phyloP scores from a whole-genome alignment of 305 asterid species.

The Fraxinus nigra region DNA sequence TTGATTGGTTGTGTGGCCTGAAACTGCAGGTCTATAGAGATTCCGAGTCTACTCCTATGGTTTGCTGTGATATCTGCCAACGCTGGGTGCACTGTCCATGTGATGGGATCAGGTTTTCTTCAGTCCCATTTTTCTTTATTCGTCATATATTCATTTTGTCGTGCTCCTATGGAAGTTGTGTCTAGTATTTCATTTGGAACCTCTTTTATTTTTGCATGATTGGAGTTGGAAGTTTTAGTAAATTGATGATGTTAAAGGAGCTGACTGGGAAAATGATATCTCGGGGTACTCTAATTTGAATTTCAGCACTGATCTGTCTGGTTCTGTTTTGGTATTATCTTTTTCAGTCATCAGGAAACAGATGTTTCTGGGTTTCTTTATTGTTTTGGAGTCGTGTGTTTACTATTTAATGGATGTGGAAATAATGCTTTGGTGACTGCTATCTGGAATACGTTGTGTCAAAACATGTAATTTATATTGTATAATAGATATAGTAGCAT shows the following conservation, averaged over 20 bases:
- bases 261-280: not conserved
- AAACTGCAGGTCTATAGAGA: conserved; percentile 87
- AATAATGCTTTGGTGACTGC: not conserved
- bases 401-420: not conserved
- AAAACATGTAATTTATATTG: not conserved
- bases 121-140: conserved; percentile 15
- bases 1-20: conserved; percentile 21
- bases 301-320: not conserved
- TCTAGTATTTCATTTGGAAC: not conserved
- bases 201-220: not conserved
- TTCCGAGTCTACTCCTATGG: conserved; percentile 99
- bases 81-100: conserved; percentile 99
- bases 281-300: not conserved
- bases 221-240: conserved; percentile 2
- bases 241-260: not conserved
- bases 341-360: not conserved
- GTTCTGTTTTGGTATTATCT: not conserved
- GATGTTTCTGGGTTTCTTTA: not conserved
- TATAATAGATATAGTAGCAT: not conserved
- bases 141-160: not conserved
- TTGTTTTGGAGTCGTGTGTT: not conserved
- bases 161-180: not conserved
- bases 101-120: conserved; percentile 84
- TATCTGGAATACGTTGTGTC: not conserved
- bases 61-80: conserved; percentile 96